phyloP scores from a whole-genome alignment of 495 filamentous ascomycete genomes.

The Cercophora scortea region DNA sequence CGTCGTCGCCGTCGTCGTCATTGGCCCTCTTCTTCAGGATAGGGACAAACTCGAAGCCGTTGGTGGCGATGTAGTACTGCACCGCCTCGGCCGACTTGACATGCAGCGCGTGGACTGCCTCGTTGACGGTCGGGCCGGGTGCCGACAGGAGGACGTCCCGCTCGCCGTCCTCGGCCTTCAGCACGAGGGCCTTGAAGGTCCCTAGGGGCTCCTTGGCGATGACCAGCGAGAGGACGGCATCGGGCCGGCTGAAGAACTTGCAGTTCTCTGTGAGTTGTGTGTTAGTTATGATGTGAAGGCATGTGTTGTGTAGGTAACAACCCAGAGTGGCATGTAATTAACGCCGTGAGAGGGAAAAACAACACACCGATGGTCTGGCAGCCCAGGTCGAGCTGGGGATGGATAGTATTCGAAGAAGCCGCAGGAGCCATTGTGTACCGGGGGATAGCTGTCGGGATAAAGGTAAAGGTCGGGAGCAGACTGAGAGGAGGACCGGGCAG shows the following conservation, averaged over 20 bases:
- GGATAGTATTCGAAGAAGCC: no score
- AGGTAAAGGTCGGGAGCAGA: no score
- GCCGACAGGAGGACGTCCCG: conserved; percentile 26
- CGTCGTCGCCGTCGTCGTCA: neutral
- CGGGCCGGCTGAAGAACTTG: conserved; percentile 23
- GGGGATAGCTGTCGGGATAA: no score
- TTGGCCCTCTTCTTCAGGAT: conserved; percentile 7
- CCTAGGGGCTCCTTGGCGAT: conserved; percentile 23
- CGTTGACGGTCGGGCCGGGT: conserved; percentile 7
- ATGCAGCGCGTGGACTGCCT: conserved; percentile 23
- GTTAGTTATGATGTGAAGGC: no score
- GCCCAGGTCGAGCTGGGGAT: no score
- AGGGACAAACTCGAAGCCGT: conserved; percentile 24
- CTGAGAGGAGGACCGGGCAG: no score
- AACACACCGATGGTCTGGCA: no score
- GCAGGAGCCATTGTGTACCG: no score
- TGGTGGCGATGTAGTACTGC: conserved; percentile 27
- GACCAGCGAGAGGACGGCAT: conserved; percentile 23
- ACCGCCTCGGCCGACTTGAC: conserved; percentile 28
- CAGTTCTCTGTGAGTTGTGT: conserved; percentile 26
- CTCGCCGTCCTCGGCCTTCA: conserved; percentile 17
- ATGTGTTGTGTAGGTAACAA: no score
- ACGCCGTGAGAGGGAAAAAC: no score
- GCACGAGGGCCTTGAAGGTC: conserved; percentile 24
- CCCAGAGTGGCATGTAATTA: no score